These are phyloP conservation scores for Cryptococcus jaspeensis DNA, from an alignment of 1,284 basidiomycete genomes.

Conservation along the genomic window DNA sequence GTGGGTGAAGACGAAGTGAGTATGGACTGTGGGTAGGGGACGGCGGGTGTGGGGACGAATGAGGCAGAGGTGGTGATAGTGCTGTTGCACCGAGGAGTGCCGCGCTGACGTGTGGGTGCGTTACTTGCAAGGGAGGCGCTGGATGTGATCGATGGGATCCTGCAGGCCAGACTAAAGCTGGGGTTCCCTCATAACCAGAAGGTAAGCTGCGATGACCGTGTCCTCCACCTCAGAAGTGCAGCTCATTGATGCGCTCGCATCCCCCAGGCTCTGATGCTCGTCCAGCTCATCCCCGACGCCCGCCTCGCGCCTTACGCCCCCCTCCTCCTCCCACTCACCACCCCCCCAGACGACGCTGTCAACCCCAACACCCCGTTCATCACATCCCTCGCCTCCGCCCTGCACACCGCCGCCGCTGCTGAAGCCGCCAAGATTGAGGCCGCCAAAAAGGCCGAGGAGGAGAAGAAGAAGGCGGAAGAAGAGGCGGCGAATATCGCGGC, in stretches of 20 bases:
- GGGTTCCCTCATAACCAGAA: slow-evolving; percentile 12
- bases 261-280: slow-evolving; percentile 10
- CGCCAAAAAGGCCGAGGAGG: slow-evolving; percentile 6
- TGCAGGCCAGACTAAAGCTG: slow-evolving; percentile 8
- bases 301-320: slow-evolving; percentile 8
- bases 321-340: slow-evolving; percentile 8
- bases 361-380: slow-evolving; percentile 9
- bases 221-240: not conserved
- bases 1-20: slow-evolving; percentile 12
- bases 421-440: slow-evolving; percentile 4
- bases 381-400: not conserved
- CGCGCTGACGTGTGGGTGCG: not conserved
- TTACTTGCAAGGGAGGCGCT: slow-evolving; percentile 5
- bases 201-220: slow-evolving; percentile 1
- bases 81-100: not conserved
- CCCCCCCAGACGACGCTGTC: not conserved
- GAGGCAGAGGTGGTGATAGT: not conserved
- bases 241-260: no score
- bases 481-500: slow-evolving; percentile 5
- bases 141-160: slow-evolving; percentile 12
- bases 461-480: slow-evolving; percentile 9
- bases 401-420: slow-evolving; percentile 1
- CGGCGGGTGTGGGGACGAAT: not conserved
- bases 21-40: no score
- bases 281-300: slow-evolving; percentile 9